Percentiles rank a stretch among this genome's conserved stretches.
Evolutionary conservation across 805 yeast species (phyloP).

Genomic region (Wickerhamomyces rabaulensis): DNA sequence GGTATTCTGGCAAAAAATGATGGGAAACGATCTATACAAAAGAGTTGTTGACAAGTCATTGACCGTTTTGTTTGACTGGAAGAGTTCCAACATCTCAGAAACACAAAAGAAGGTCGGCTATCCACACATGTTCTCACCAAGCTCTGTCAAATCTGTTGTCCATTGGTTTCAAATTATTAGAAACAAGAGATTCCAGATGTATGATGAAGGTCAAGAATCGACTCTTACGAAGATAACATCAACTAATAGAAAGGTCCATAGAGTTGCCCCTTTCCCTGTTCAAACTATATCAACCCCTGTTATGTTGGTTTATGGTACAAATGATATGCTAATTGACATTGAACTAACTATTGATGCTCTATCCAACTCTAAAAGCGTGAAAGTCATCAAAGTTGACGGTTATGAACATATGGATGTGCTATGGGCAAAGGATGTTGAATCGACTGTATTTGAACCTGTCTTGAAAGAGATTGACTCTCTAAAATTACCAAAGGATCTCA

Average conservation of each 20-base stretch:
- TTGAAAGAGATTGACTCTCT: constrained; percentile 41
- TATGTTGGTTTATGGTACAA: constrained; percentile 61
- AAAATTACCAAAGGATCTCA: not conserved
- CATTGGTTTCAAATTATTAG: constrained; percentile 84
- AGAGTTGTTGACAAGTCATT: constrained; percentile 61
- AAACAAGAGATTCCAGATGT: constrained; percentile 62
- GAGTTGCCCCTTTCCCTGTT: constrained; percentile 52
- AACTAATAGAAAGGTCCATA: constrained; percentile 12
- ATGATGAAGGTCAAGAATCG: constrained; percentile 49
- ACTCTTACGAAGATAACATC: constrained; percentile 1
- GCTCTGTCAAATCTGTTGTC: constrained; percentile 76
- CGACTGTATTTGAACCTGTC: constrained; percentile 32
- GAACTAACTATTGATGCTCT: constrained; percentile 51
- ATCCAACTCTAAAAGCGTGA: constrained; percentile 30
- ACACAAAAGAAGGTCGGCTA: constrained; percentile 70
- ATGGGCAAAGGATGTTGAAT: constrained; percentile 63
- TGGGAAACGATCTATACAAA: constrained; percentile 69
- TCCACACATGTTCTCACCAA: constrained; percentile 74
- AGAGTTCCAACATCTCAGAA: constrained; percentile 54
- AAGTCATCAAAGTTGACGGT: constrained; percentile 39
- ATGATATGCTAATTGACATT: constrained; percentile 70
- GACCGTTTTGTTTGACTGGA: constrained; percentile 64
- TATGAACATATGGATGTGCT: constrained; percentile 80
- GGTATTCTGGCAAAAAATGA: constrained; percentile 67
- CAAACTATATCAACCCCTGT: constrained; percentile 54